Evolutionary conservation across 768 basidiomycete genomes (phyloP), one percentile per base, ranked within the genome.

Genomic region (Tephrocybe sp.): DNA sequence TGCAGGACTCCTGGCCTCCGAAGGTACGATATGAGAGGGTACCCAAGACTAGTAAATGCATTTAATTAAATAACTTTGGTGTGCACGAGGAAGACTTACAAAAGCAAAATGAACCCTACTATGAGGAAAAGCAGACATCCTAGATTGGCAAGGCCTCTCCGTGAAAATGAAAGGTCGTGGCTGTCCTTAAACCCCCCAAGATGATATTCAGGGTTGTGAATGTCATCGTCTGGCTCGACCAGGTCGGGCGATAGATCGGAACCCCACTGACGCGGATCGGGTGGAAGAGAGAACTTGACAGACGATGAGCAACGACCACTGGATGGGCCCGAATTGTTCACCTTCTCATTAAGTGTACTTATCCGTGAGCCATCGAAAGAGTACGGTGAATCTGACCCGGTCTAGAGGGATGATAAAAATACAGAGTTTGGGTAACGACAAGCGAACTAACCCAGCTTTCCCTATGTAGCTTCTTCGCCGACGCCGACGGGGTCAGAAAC

Each of bases 181-280:
- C 37, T 57, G 42, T 69, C 65, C 25, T 62, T 61, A 17, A 67
- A 62, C 57, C 57, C 60, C 26, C 57, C 52, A 7, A 61, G 53
- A 25, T 60, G 61, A 45, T 61, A 57, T 51, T 82, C 75, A 24
- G 88, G 88, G 55, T 88, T 80, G 63, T 91, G 88, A 17, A 91
- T 70, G 40, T 80, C 79, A 63, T 91, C 89, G 62, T 90, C 88
- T 5, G 80, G 64, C 56, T 91, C 88, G 20, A 77, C 69, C 36
- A 73, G 55, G 62, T 81, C 77, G 4, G 74, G 71, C 18, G 76
- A 80, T 34, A 86, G 61, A 60, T 80, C 77, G 18, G 78, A 77
- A 18, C 85, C 84, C 88, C 88, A 89, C 20, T 71, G 69, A 15
- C 78, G 74, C 12, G 86, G 86, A 59, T 90, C 87, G 11, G 83